These are phyloP conservation scores for Clitoria ternatea DNA, from an alignment of 306 rosid species.

Conservation along the genomic window DNA sequence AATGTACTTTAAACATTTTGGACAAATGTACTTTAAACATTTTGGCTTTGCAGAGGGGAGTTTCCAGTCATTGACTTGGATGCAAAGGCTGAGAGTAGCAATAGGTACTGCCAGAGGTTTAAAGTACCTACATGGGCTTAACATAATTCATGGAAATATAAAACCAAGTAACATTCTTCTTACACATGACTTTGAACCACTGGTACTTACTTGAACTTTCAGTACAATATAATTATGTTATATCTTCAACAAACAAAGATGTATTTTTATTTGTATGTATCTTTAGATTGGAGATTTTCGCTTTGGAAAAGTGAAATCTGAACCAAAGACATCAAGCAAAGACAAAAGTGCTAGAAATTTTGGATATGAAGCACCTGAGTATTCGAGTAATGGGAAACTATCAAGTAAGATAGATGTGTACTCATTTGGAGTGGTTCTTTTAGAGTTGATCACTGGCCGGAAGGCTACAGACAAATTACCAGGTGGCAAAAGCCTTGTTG, in stretches of 20 bases:
- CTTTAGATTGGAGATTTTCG: constrained; percentile 44
- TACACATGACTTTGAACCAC: constrained; percentile 63
- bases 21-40: constrained; percentile 3
- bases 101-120: constrained; percentile 68
- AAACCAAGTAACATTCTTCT: constrained; percentile 78
- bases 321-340: constrained; percentile 23
- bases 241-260: not conserved
- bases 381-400: constrained; percentile 31
- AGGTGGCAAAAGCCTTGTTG: constrained; percentile 33
- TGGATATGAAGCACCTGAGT: constrained; percentile 45
- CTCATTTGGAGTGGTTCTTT: constrained; percentile 42
- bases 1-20: constrained; percentile 10
- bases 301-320: constrained; percentile 20
- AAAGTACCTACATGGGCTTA: constrained; percentile 53
- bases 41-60: constrained; percentile 53
- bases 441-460: constrained; percentile 41
- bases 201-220: constrained; percentile 46
- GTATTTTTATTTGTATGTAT: not conserved
- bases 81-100: constrained; percentile 62
- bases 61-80: constrained; percentile 58
- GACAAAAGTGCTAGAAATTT: constrained; percentile 14
- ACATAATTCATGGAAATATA: constrained; percentile 71
- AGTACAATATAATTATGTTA: not conserved
- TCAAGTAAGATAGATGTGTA: constrained; percentile 38
- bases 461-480: constrained; percentile 28